These are phyloP conservation scores for Roridomyces roridus DNA, from an alignment of 768 basidiomycete genomes.

Conservation along the genomic window DNA sequence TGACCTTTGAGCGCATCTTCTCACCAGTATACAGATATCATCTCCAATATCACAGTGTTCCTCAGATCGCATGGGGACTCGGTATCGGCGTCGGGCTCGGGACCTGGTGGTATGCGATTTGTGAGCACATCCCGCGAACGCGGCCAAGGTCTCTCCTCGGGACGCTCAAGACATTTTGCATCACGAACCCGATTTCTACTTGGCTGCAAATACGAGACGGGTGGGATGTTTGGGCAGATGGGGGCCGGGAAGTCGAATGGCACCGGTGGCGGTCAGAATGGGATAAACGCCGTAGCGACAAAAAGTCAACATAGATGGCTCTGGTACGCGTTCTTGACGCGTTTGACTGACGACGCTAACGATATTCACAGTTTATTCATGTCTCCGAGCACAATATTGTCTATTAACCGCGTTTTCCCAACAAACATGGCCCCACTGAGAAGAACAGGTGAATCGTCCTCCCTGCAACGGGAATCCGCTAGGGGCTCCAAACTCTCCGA, in stretches of 20 bases:
- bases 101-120: slow-evolving; percentile 54
- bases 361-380: slow-evolving; percentile 31
- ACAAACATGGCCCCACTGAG: slow-evolving; percentile 89
- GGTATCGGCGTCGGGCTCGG: slow-evolving; percentile 67
- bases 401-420: slow-evolving; percentile 88
- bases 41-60: slow-evolving; percentile 75
- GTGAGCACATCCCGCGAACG: slow-evolving; percentile 63
- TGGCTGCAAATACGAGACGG: slow-evolving; percentile 83
- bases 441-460: slow-evolving; percentile 54
- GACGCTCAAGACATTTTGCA: slow-evolving; percentile 48
- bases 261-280: slow-evolving; percentile 65
- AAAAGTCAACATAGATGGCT: too few species aligned
- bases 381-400: slow-evolving; percentile 84
- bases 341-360: too few species aligned
- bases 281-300: slow-evolving; percentile 42
- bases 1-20: background rate
- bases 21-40: slow-evolving; percentile 57
- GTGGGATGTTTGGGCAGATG: slow-evolving; percentile 82
- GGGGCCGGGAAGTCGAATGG: slow-evolving; percentile 80
- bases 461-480: slow-evolving; percentile 32
- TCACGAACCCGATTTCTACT: slow-evolving; percentile 60
- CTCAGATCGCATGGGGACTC: slow-evolving; percentile 79
- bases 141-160: slow-evolving; percentile 63
- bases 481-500: slow-evolving; percentile 75
- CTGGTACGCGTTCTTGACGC: too few species aligned